Percentiles rank a stretch among this genome's conserved stretches.
phyloP scores from a whole-genome alignment of 352 stramenopile species.

The Globisporangium alternatum region DNA sequence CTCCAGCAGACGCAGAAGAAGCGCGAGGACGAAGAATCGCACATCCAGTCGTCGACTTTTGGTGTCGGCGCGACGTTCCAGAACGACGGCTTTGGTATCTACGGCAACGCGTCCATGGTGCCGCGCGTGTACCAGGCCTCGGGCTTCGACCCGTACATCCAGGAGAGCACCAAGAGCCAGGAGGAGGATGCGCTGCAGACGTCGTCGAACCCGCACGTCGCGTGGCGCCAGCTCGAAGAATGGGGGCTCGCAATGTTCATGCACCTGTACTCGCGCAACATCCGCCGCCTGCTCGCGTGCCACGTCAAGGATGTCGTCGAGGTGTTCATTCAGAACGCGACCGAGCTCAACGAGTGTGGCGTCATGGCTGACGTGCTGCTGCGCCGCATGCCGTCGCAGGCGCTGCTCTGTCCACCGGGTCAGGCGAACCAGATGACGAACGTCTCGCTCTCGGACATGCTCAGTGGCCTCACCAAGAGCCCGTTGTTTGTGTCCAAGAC shows the following conservation, averaged over 20 bases:
- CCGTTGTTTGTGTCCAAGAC: constrained; percentile 78
- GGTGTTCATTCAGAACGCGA: constrained; percentile 76
- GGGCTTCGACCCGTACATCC: constrained; percentile 70
- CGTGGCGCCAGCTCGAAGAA: constrained; percentile 77
- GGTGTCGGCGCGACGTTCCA: constrained; percentile 46
- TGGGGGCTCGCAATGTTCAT: constrained; percentile 82
- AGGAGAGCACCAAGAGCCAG: constrained; percentile 54
- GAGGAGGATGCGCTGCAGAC: constrained; percentile 76
- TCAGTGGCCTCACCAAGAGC: constrained; percentile 54
- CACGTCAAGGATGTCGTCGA: constrained; percentile 85
- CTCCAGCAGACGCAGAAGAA: constrained; percentile 54
- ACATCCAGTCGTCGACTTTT: constrained; percentile 40
- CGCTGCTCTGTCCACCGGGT: constrained; percentile 67
- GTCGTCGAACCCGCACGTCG: constrained; percentile 65
- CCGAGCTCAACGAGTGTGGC: constrained; percentile 75
- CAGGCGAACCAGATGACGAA: constrained; percentile 79
- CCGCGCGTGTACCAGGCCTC: constrained; percentile 82
- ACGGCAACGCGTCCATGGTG: constrained; percentile 61
- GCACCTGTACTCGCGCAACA: constrained; percentile 84
- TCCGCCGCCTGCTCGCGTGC: constrained; percentile 73
- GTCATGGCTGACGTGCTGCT: constrained; percentile 79
- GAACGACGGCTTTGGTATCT: constrained; percentile 65
- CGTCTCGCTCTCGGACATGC: constrained; percentile 78
- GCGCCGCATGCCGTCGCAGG: constrained; percentile 64
- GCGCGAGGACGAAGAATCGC: constrained; percentile 39